A percentile compares a stretch with the other conserved stretches of the same genome.
phyloP scores from a whole-genome alignment of 2,329 filamentous ascomycete species.

The Trichoderma koningii region DNA sequence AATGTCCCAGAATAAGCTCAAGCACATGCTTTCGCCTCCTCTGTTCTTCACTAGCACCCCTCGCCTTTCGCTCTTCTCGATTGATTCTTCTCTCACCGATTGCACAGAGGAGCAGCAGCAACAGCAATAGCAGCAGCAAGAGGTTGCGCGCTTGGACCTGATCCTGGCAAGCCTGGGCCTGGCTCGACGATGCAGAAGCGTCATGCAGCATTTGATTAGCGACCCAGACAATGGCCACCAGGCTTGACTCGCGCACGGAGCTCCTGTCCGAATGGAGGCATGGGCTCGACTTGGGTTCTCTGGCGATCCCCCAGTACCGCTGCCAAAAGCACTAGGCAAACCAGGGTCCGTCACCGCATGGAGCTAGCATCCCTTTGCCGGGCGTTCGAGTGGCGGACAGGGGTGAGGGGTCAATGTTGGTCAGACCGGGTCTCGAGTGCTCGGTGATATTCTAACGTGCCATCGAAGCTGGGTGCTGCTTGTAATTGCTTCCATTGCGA shows the following conservation, averaged over 20 bases:
- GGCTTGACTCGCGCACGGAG: constrained; percentile 26
- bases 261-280: constrained; percentile 23
- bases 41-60: not conserved
- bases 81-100: not conserved
- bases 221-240: constrained; percentile 12
- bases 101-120: not conserved
- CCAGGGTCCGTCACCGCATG: constrained; percentile 25
- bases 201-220: constrained; percentile 24
- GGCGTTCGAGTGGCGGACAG: constrained; percentile 14
- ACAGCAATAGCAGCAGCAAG: not conserved
- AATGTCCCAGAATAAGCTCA: not conserved
- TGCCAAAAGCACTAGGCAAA: not conserved
- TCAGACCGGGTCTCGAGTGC: constrained; percentile 19
- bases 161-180: not conserved
- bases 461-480: constrained; percentile 5
- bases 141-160: not conserved
- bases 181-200: constrained; percentile 19
- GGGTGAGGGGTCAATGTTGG: constrained; percentile 2
- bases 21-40: not conserved
- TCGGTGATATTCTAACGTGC: constrained; percentile 17
- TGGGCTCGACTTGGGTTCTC: constrained; percentile 10
- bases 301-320: constrained; percentile 21
- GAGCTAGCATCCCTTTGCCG: constrained; percentile 14
- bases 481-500: not conserved
- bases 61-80: not conserved